Percentiles rank a stretch among this genome's conserved stretches.
These are phyloP conservation scores for Diutina pseudorugosa DNA, from an alignment of 1,139 yeast genomes.

Conservation along the genomic window DNA sequence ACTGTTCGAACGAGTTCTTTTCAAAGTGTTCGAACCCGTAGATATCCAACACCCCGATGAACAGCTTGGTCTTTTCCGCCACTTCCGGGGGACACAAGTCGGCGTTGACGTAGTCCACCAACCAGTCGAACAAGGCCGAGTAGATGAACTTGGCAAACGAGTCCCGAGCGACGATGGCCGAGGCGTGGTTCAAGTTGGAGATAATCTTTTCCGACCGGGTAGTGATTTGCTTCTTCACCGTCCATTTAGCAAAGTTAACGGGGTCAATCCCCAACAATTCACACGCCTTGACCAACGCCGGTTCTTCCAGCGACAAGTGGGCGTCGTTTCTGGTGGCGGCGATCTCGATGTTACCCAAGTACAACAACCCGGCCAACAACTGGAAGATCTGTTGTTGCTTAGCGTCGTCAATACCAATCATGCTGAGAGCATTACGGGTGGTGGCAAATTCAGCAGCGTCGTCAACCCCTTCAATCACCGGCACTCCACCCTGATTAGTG, in stretches of 20 bases:
- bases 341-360: conserved; percentile 86
- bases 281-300: conserved; percentile 72
- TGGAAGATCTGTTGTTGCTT: conserved; percentile 63
- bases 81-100: conserved; percentile 74
- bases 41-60: conserved; percentile 95
- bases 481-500: conserved; percentile 82
- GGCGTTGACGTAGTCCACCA: conserved; percentile 69
- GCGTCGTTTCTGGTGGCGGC: conserved; percentile 83
- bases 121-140: conserved; percentile 91
- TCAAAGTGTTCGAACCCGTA: conserved; percentile 97
- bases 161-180: conserved; percentile 87
- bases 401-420: conserved; percentile 59
- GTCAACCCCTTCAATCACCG: conserved; percentile 65
- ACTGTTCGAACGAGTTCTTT: conserved; percentile 89
- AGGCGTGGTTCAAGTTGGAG: conserved; percentile 71
- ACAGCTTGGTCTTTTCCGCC: conserved; percentile 45
- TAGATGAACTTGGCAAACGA: conserved; percentile 92
- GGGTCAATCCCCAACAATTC: conserved; percentile 78
- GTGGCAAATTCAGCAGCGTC: conserved; percentile 66
- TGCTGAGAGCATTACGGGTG: conserved; percentile 62
- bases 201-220: conserved; percentile 91
- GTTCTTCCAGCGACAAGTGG: conserved; percentile 72
- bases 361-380: conserved; percentile 79
- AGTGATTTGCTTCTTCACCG: conserved; percentile 80
- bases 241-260: conserved; percentile 73